A percentile compares a stretch with the other conserved stretches of the same genome.
phyloP scores from a whole-genome alignment of 169 alveolate species.

The Sarcocystis neurona region DNA sequence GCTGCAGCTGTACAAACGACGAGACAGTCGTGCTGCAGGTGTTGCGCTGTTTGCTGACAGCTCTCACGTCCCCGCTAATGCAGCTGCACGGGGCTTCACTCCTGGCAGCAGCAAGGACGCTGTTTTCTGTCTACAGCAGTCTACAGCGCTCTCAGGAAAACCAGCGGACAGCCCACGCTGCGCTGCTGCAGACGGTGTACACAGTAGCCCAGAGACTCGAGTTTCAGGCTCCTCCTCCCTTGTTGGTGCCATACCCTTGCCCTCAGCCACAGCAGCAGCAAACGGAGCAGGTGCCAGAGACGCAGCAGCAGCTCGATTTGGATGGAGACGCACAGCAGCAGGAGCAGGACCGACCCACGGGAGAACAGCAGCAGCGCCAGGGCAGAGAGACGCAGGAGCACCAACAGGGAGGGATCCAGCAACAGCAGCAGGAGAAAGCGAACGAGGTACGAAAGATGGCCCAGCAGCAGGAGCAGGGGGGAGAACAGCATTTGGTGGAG shows the following conservation, averaged over 20 bases:
- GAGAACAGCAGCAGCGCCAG: neutral
- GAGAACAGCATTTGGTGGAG: too few species aligned
- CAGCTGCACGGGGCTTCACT: constrained; percentile 50
- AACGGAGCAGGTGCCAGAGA: neutral
- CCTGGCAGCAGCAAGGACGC: constrained; percentile 15
- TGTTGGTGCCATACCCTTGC: neutral
- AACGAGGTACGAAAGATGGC: neutral
- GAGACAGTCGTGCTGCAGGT: constrained; percentile 55
- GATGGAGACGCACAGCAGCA: neutral
- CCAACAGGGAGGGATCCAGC: neutral
- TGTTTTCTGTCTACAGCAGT: neutral
- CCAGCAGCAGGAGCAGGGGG: constrained; percentile 17
- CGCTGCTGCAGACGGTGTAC: constrained; percentile 46
- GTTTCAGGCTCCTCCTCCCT: neutral
- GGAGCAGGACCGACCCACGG: neutral
- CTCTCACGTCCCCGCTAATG: constrained; percentile 38
- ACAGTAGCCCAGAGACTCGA: constrained; percentile 20
- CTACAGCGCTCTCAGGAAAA: neutral
- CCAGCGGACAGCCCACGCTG: constrained; percentile 54
- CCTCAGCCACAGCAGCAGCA: neutral
- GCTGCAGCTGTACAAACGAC: constrained; percentile 15
- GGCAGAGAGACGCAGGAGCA: neutral
- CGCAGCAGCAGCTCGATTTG: neutral
- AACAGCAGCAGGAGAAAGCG: constrained; percentile 24
- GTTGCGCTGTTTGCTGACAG: constrained; percentile 57